A percentile compares a stretch with the other conserved stretches of the same genome.
These are phyloP conservation scores for Cryptococcus maquisensis DNA, from an alignment of 1,284 basidiomycete species.

Conservation along the genomic window DNA sequence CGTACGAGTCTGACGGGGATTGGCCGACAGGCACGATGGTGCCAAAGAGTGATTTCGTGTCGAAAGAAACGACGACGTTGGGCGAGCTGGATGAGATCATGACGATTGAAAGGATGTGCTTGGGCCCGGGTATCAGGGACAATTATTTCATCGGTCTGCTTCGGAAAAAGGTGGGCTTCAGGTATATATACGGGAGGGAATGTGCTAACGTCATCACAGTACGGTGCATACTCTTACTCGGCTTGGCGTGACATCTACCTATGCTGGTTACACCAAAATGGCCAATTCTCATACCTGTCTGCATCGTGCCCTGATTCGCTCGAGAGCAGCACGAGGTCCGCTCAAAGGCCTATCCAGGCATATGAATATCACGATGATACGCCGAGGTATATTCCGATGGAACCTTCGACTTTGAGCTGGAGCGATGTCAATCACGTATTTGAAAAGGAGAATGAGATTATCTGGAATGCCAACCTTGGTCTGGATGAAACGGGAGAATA, in stretches of 20 bases:
- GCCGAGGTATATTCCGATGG: background rate
- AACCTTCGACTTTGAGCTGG: background rate
- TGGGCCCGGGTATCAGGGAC: slow-evolving; percentile 2
- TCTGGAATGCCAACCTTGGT: background rate
- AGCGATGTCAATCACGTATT: background rate
- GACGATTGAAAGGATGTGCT: slow-evolving; percentile 4
- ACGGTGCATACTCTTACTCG: slow-evolving; percentile 5
- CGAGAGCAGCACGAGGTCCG: too few species aligned
- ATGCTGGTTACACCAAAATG: slow-evolving; percentile 1
- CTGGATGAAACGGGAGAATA: background rate
- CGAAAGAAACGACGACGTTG: background rate
- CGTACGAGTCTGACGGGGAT: background rate
- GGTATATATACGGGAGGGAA: background rate
- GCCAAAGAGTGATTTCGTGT: background rate
- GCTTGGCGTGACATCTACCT: slow-evolving; percentile 7
- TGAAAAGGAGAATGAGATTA: background rate
- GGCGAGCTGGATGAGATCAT: slow-evolving; percentile 12
- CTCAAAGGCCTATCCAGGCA: background rate
- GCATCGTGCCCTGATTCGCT: too few species aligned
- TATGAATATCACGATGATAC: background rate
- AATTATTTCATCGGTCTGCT: background rate
- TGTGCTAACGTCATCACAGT: slow-evolving; percentile 1
- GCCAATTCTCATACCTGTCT: slow-evolving; percentile 3
- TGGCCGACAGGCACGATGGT: background rate
- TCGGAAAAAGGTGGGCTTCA: background rate